phyloP scores from a whole-genome alignment of 768 basidiomycete species.

The Cystofilobasidium capitatum region DNA sequence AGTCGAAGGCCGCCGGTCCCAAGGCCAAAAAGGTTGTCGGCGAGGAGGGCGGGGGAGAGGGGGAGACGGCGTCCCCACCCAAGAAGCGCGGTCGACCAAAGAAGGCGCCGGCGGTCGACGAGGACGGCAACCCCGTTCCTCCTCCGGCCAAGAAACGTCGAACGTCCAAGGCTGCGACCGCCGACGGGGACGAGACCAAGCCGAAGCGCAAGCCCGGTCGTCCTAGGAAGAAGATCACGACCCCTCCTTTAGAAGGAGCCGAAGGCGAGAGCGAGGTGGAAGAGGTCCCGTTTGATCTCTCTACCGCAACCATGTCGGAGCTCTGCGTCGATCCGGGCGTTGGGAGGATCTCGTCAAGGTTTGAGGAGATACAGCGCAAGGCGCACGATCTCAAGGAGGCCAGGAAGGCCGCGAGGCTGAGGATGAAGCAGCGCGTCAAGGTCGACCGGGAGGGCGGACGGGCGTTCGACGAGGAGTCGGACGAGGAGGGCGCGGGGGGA shows the following conservation, averaged over 20 bases:
- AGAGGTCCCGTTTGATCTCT: constrained; percentile 1
- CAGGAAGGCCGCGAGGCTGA: constrained; percentile 50
- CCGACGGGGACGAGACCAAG: neutral
- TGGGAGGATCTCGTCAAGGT: constrained; percentile 69
- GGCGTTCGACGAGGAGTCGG: constrained; percentile 45
- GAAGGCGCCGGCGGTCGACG: neutral
- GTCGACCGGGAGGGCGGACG: constrained; percentile 2
- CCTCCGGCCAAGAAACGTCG: neutral
- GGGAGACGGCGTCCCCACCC: too few species aligned
- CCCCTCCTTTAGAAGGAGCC: constrained; percentile 4
- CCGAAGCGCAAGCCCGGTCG: constrained; percentile 11
- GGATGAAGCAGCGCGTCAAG: constrained; percentile 50
- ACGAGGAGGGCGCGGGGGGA: constrained; percentile 55
- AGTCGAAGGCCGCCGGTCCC: constrained; percentile 1
- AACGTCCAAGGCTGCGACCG: neutral
- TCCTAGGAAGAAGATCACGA: constrained; percentile 8
- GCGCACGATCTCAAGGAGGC: constrained; percentile 25
- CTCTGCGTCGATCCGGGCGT: constrained; percentile 63
- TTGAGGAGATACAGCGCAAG: constrained; percentile 51
- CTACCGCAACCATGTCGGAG: constrained; percentile 18
- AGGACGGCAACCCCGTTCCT: neutral
- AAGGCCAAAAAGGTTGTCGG: neutral
- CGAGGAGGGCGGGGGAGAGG: neutral
- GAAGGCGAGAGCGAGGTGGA: neutral
- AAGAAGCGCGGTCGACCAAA: too few species aligned